Conservation (phyloP, 169 alveolate genomes). For the Condylostoma magnum region DNA sequence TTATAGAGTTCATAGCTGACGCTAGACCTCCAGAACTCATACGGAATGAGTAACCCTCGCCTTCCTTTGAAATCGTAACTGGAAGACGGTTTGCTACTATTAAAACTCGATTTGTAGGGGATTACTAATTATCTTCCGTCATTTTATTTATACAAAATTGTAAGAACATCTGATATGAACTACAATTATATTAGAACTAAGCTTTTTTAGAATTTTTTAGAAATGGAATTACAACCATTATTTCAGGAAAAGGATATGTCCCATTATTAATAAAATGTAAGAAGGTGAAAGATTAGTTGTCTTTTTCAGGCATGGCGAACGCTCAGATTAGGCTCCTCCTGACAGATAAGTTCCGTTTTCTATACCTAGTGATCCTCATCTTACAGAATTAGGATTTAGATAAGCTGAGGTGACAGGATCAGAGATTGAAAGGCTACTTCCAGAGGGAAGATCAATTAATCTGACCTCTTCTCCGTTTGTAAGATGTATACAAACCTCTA, state of each 20-base stretch:
- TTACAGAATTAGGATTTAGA: conserved; percentile 12
- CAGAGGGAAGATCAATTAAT: conserved; percentile 1
- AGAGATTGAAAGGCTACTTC: conserved; percentile 5
- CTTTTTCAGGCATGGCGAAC: conserved; percentile 24
- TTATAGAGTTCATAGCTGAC: conserved; percentile 34
- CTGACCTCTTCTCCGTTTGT: conserved; percentile 16
- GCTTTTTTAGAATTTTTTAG: too few species aligned
- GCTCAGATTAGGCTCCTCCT: conserved; percentile 22
- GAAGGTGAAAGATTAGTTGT: background rate
- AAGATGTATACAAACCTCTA: conserved; percentile 14
- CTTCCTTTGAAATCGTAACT: background rate
- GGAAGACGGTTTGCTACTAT: background rate
- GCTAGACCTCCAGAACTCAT: conserved; percentile 52
- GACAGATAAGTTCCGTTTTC: background rate
- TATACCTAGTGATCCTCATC: conserved; percentile 2
- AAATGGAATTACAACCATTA: too few species aligned
- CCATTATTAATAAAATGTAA: too few species aligned
- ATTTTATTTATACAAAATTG: too few species aligned
- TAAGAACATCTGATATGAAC: too few species aligned
- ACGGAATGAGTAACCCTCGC: background rate
- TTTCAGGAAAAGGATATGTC: too few species aligned
- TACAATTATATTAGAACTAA: too few species aligned
- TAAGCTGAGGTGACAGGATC: conserved; percentile 14
- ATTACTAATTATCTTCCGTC: too few species aligned
- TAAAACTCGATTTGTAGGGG: background rate